Base-by-base conservation (phyloP, 2,329 filamentous ascomycete genomes). In the Elsinoe perseae region DNA sequence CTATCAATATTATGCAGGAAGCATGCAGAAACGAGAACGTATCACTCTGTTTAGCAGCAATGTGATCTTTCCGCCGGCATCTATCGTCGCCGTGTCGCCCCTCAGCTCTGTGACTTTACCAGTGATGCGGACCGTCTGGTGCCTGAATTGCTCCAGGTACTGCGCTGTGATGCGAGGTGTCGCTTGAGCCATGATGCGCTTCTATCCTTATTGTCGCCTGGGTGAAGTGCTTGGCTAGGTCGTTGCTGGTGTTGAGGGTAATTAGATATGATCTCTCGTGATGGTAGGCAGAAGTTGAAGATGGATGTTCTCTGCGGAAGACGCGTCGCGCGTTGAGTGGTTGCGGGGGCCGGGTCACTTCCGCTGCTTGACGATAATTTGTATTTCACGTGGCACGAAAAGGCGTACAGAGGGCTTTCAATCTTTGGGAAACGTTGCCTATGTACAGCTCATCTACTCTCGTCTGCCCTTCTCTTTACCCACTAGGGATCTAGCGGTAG, bases 21-120 rank as follows among this genome's bases (percentile, higher is more conserved):
- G 28, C 7, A 8, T 2, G 74, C 70, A 58, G 73, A 72, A 28
- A 75, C 58, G 6, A 27, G 34, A 27, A 69, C 25, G n/a, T 64
- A 79, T 59, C 74, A 90, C 87, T 52, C 85, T 78, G 68, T 88
- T 90, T 62, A 97, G 70, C 16, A 86, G 74, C 1, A 89, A 77
- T 0, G 84, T 87, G 23, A 96, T 81, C 20, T 83, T 80, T 0
- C 92, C 92, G 2, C 77, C 85, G 4, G 89, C 85, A 57, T 95
- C 89, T 27, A 97, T 80, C 4, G 83, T 82, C 0, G 90, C 92
- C 52, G 81, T 80, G 54, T 93, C 87, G 62, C 91, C 91, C 53
- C 85, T 84, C 21, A 97, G 77, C 65, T 93, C 85, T 3, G 82
- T 80, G 46, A 97, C 90, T 65, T 86, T 90, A 65, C 93, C 93